Conservation (phyloP, 305 asterid species). For the Fraxinus sp. region DNA sequence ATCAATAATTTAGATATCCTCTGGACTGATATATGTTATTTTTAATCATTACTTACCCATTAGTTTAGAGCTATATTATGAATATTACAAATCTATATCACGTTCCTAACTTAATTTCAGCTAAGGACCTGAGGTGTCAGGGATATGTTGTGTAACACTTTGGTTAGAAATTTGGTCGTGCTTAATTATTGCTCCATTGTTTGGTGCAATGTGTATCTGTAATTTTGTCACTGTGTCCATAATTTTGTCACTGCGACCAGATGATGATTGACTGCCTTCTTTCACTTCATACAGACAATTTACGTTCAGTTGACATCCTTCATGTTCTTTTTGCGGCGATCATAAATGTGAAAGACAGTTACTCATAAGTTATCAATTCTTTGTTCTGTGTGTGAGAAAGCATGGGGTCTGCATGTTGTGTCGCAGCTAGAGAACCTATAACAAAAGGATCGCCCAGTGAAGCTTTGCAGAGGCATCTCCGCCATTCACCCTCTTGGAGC, state of each 20-base stretch:
- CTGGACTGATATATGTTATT: neutral
- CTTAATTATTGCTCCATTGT: neutral
- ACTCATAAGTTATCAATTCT: constrained; percentile 7
- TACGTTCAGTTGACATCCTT: neutral
- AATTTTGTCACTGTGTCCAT: neutral
- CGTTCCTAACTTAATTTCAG: neutral
- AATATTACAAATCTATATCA: no score
- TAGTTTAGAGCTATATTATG: neutral
- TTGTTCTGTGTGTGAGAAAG: neutral
- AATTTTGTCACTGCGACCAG: no score
- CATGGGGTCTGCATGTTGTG: constrained; percentile 10
- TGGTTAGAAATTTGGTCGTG: neutral
- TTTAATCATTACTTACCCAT: neutral
- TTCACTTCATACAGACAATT: constrained; percentile 21
- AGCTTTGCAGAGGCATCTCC: constrained; percentile 34
- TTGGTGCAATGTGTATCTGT: neutral
- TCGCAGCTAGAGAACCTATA: neutral
- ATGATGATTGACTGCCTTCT: neutral
- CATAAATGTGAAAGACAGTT: constrained; percentile 13
- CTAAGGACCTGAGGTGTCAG: neutral
- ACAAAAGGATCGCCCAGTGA: constrained; percentile 1
- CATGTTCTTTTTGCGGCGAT: constrained; percentile 4
- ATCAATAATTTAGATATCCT: neutral
- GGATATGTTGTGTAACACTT: neutral
- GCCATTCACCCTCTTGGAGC: constrained; percentile 95